phyloP scores from a whole-genome alignment of 2,329 filamentous ascomycete species.

The Claviceps purpurea region DNA sequence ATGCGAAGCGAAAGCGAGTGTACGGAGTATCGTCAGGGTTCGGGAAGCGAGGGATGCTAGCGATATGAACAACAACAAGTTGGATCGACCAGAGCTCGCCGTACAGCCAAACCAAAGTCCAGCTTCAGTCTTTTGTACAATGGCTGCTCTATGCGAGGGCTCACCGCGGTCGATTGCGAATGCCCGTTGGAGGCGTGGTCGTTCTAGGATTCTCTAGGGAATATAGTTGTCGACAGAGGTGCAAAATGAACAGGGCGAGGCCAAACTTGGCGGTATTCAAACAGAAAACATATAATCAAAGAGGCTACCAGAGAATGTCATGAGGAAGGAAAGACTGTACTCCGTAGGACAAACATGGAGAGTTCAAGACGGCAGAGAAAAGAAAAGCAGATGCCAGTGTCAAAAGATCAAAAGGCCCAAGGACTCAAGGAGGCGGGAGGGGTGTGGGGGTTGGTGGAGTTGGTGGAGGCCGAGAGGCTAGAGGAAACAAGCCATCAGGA shows the following conservation, averaged over 20 bases:
- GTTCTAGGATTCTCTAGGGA: neutral
- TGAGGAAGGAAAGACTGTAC: slow-evolving; percentile 1
- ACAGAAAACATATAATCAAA: neutral
- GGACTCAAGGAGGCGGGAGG: slow-evolving; percentile 1
- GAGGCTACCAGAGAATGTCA: slow-evolving; percentile 1
- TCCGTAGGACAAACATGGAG: neutral
- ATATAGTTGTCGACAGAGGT: no score
- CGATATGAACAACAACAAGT: neutral
- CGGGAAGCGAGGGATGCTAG: neutral
- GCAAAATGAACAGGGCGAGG: neutral
- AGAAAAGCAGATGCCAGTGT: slow-evolving; percentile 2
- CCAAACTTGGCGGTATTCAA: neutral
- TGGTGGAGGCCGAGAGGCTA: neutral
- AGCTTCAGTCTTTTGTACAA: slow-evolving; percentile 2
- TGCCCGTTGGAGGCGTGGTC: neutral
- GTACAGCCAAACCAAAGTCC: slow-evolving; percentile 3
- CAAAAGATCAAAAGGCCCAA: neutral
- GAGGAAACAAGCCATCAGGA: no score
- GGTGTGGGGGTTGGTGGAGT: slow-evolving; percentile 2
- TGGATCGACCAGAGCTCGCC: neutral
- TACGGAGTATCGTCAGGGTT: neutral
- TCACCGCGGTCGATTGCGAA: neutral
- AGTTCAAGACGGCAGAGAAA: neutral
- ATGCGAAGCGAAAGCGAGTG: neutral
- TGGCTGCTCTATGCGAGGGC: neutral